phyloP scores from a whole-genome alignment of 371 early-diverging fungal species.

The Scutellospora calospora region DNA sequence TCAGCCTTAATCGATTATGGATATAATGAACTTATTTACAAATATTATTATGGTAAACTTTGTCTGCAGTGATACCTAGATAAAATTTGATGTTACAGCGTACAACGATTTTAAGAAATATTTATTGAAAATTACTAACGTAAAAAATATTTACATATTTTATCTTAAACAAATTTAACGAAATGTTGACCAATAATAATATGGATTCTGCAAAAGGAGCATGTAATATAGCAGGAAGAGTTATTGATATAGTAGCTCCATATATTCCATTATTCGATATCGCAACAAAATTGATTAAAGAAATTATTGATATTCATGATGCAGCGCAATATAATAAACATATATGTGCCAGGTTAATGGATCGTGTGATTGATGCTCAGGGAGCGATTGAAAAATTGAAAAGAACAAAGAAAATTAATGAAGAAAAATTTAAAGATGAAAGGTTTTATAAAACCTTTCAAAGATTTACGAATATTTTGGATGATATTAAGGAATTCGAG shows the following conservation, averaged over 20 bases:
- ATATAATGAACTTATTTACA: too few species aligned
- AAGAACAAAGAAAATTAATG: neutral
- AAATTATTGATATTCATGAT: conserved; percentile 15
- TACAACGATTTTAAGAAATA: too few species aligned
- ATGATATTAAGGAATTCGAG: conserved; percentile 9
- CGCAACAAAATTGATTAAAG: neutral
- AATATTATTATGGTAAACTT: too few species aligned
- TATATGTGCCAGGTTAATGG: conserved; percentile 19
- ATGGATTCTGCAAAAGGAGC: too few species aligned
- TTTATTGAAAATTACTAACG: too few species aligned
- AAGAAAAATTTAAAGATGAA: conserved; percentile 17
- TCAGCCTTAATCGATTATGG: too few species aligned
- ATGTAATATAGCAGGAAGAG: too few species aligned
- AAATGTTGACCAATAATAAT: too few species aligned
- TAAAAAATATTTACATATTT: too few species aligned
- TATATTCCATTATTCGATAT: conserved; percentile 17
- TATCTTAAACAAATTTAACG: too few species aligned
- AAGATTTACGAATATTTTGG: neutral
- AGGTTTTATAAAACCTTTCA: conserved; percentile 17
- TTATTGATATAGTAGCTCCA: neutral
- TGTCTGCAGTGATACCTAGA: too few species aligned
- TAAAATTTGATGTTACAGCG: too few species aligned
- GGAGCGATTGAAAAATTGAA: neutral
- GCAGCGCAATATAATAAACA: conserved; percentile 28
- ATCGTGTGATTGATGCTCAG: conserved; percentile 13